Evolutionary conservation across 805 yeast genomes (phyloP), one percentile per base, ranked within the genome.

Genomic region (Kodamaea nitidulidarum): DNA sequence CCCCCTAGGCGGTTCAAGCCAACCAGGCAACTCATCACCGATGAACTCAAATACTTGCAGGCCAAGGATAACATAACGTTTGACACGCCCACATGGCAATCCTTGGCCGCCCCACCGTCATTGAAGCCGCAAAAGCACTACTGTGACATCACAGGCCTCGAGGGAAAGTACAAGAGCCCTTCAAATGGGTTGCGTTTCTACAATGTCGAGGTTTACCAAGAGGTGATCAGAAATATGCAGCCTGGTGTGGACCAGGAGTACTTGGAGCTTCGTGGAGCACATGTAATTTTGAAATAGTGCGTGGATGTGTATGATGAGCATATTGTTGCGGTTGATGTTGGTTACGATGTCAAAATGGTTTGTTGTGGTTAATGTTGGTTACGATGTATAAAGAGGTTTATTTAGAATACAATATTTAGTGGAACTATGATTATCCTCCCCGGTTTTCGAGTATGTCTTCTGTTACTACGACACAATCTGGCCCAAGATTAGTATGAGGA

Each of bases 171-270:
- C 67, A 81, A 76, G 54, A 73, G 82, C 17, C 93, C 93, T 0
- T 71, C 81, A 17, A 84, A 78, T 51, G 83, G 84, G 30, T 65
- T 91, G 38, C 69, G 96, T 40, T 91, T 80, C 58, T 80, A 85
- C 60, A 83, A 91, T 56, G 79, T 79, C 37, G 97, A 91, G 60
- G 81, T 91, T 21, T 90, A 78, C 58, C 71, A 65, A 48, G 85
- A 81, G 35, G 70, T 83, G 25, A 83, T 87, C 25, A 78, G 79
- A 56, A 78, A 78, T 46, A 78, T 91, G 80, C 82, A 88, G 1
- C 86, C 95, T 2, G 96, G 96, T 16, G 84, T 84, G 20, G 97
- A 91, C 61, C 98, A 91, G 63, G 95, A 88, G 60, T 91, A 88
- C 57, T 68, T 91, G 54, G 84, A 84, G 47, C 67, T 91, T 44